These are phyloP conservation scores for Pseudocercospora crystallina DNA, from an alignment of 2,329 filamentous ascomycete species.

Conservation along the genomic window DNA sequence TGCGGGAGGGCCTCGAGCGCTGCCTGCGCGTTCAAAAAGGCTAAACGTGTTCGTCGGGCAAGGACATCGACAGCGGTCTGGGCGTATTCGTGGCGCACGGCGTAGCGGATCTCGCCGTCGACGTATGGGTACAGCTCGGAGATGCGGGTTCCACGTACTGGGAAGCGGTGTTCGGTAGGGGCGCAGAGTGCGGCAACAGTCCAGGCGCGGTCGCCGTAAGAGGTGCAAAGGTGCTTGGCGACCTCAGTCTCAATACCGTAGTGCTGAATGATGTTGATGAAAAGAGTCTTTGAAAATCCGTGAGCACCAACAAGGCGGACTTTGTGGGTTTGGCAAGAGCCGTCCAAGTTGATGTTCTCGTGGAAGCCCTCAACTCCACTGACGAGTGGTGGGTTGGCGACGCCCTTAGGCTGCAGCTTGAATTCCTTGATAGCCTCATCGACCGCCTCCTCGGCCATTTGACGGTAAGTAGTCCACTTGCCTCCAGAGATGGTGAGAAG, in stretches of 20 bases:
- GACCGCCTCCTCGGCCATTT: slow-evolving; percentile 89
- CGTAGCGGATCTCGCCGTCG: slow-evolving; percentile 87
- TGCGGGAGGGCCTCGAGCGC: slow-evolving; percentile 80
- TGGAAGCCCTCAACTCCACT: slow-evolving; percentile 69
- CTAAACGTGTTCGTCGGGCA: slow-evolving; percentile 77
- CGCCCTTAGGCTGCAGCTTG: slow-evolving; percentile 57
- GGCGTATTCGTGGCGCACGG: slow-evolving; percentile 84
- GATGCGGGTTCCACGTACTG: slow-evolving; percentile 77
- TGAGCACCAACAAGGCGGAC: slow-evolving; percentile 81
- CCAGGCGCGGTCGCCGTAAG: slow-evolving; percentile 92
- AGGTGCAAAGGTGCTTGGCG: slow-evolving; percentile 80
- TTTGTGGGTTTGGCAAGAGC: slow-evolving; percentile 78
- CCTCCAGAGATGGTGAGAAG: slow-evolving; percentile 83
- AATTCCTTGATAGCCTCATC: slow-evolving; percentile 75
- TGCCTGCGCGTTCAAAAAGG: slow-evolving; percentile 90
- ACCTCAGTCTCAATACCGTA: slow-evolving; percentile 90
- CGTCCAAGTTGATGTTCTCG: slow-evolving; percentile 69
- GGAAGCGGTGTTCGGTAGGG: slow-evolving; percentile 76
- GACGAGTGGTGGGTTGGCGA: slow-evolving; percentile 60
- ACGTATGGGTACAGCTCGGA: slow-evolving; percentile 83
- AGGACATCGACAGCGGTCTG: slow-evolving; percentile 88
- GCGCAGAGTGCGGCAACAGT: slow-evolving; percentile 78
- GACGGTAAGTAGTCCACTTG: slow-evolving; percentile 91
- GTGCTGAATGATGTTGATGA: slow-evolving; percentile 93
- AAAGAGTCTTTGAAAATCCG: slow-evolving; percentile 84